Conservation (phyloP, 2,329 filamentous ascomycete species). For the Emergomyces orientalis region DNA sequence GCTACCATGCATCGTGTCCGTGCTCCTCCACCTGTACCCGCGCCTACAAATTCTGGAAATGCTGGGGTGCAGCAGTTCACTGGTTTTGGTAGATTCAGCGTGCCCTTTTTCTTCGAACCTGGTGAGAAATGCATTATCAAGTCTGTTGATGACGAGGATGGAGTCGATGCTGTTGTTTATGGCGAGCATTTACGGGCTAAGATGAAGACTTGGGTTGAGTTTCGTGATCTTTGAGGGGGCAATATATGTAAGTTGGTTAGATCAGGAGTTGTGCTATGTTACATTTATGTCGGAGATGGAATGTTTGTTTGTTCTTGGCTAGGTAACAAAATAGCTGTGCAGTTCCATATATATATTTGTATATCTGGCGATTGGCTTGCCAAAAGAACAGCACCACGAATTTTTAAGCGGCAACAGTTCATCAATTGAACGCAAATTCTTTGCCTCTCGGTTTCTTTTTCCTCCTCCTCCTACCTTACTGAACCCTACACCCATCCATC, state of each 20-base stretch:
- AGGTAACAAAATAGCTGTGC: not conserved
- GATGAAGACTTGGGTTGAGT: constrained; percentile 40
- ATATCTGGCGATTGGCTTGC: not conserved
- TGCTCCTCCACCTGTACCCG: constrained; percentile 17
- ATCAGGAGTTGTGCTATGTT: not conserved
- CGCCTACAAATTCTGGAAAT: not conserved
- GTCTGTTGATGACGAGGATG: constrained; percentile 26
- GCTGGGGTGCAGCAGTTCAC: not conserved
- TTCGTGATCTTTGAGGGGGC: constrained; percentile 25
- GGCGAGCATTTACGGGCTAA: constrained; percentile 37
- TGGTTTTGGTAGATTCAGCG: constrained; percentile 32
- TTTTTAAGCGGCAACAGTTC: not conserved
- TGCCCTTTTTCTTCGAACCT: constrained; percentile 43
- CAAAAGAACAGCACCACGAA: not conserved
- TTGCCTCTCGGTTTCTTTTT: not conserved
- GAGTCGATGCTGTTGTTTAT: constrained; percentile 29
- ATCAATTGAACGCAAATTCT: not conserved
- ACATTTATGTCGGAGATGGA: not conserved
- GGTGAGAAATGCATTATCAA: constrained; percentile 34
- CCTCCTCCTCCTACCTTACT: not conserved
- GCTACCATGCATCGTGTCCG: constrained; percentile 41
- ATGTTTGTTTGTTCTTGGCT: not conserved
- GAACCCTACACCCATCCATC: too few relatives aligned
- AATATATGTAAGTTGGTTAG: not conserved
- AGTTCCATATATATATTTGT: too few relatives aligned